Base-by-base conservation (phyloP, 1,284 basidiomycete species). In the Phenoliferia sp. region DNA sequence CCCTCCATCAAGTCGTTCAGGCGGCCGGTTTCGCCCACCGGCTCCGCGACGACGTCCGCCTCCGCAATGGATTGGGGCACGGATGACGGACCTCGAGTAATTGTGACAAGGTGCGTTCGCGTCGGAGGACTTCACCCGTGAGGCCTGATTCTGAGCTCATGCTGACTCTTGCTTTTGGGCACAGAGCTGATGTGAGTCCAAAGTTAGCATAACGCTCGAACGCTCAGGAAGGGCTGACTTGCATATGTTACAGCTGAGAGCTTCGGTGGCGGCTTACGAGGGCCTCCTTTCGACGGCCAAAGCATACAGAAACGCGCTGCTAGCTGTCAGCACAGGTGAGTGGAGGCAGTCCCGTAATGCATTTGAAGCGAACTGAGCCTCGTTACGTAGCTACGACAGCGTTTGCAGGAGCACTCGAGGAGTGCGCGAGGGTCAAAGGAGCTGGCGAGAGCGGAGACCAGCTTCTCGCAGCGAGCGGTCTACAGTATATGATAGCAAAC, bases 361-460 rank as follows among this genome's bases (percentile, higher is more conserved):
- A n/a, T n/a, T n/a, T n/a, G n/a, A n/a, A n/a, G n/a, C 12, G 35
- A 16, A 29, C 56, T 3, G 1, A n/a, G n/a, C n/a, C n/a, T n/a
- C n/a, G 3, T n/a, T 9, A 28, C 70, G 22, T 59, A n/a, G 69
- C 69, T 3, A 69, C 71, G 32, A 74, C 69, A 4, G 67, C 55
- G 0, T 62, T 73, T 17, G 72, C 73, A 17, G 61, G 62, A 15
- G 71, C 72, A 10, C 54, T 76, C 34, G 70, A 68, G 39, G 70
- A 72, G 29, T 75, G 74, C 33, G 72, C 72, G n/a, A 52, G 74
- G 28, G 72, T 76, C 44, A 76, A 76, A 58, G 75, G 75, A 15
- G 69, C 74, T 4, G 71, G 67, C 1, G 71, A 71, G 39, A 70
- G 69, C 39, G 75, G 66, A 3, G 73, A 75, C 34, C 58, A 65